Percentiles rank a stretch among this genome's conserved stretches.
Conservation (phyloP, 305 asterid species). For the Vinca major region DNA sequence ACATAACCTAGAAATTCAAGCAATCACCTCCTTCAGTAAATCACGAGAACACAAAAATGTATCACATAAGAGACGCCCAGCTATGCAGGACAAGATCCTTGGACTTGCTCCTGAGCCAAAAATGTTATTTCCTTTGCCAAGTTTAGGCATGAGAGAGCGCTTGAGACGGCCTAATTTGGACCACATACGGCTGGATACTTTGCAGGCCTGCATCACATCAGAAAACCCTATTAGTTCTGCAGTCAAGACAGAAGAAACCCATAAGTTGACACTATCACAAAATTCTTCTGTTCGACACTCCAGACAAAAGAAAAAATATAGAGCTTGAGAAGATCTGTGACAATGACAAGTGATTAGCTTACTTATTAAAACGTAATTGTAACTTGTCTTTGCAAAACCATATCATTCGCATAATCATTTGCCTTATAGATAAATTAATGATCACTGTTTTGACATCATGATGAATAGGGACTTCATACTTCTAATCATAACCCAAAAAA, state of each 20-base stretch:
- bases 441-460: not conserved
- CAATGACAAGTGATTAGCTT: not conserved
- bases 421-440: not conserved
- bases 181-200: conserved; percentile 73
- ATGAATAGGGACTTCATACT: not conserved
- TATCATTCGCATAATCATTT: not conserved
- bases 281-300: not conserved
- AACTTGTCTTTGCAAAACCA: not conserved
- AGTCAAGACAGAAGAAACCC: not conserved
- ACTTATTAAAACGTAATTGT: not conserved
- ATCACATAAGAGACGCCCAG: conserved; percentile 97
- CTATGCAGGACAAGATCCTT: conserved; percentile 86
- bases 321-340: not conserved
- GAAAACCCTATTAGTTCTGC: conserved; percentile 13
- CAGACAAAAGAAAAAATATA: not conserved
- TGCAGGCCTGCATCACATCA: conserved; percentile 52
- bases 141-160: conserved; percentile 88
- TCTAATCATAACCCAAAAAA: not conserved
- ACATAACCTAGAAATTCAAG: not conserved
- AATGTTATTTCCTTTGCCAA: conserved; percentile 61
- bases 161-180: conserved; percentile 94
- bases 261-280: not conserved
- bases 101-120: conserved; percentile 93
- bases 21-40: conserved; percentile 74
- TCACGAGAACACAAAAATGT: conserved; percentile 84